Percentiles rank a stretch among this genome's conserved stretches.
Conservation (phyloP, 2,329 filamentous ascomycete species). For the Elsinoe perseae region DNA sequence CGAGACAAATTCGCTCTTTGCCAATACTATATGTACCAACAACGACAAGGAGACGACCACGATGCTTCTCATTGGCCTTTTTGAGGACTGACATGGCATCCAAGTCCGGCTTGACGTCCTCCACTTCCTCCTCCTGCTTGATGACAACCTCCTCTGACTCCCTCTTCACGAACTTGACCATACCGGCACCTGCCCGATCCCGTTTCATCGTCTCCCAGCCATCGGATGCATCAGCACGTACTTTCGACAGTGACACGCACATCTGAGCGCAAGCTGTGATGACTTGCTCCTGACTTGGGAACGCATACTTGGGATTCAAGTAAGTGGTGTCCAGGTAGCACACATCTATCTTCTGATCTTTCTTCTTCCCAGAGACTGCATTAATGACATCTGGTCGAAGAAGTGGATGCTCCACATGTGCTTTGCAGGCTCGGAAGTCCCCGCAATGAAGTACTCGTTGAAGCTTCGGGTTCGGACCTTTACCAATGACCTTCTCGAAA, state of each 20-base stretch:
- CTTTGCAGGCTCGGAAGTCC: conserved; percentile 84
- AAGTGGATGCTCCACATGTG: conserved; percentile 73
- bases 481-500: conserved; percentile 69
- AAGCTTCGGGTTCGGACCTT: conserved; percentile 50
- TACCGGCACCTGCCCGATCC: conserved; percentile 49
- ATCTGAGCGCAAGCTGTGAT: conserved; percentile 81
- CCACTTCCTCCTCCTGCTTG: conserved; percentile 36
- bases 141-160: conserved; percentile 31
- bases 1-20: conserved; percentile 91
- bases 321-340: conserved; percentile 98
- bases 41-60: conserved; percentile 73
- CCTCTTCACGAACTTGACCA: conserved; percentile 54
- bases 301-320: conserved; percentile 88
- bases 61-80: conserved; percentile 31
- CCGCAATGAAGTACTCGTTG: conserved; percentile 91
- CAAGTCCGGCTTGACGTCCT: conserved; percentile 27
- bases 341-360: conserved; percentile 82
- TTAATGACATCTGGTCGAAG: conserved; percentile 69
- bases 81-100: conserved; percentile 24
- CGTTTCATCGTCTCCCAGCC: conserved; percentile 51
- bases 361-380: conserved; percentile 58
- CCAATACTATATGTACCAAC: conserved; percentile 97
- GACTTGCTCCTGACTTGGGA: conserved; percentile 81
- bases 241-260: conserved; percentile 67
- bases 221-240: conserved; percentile 50